These are phyloP conservation scores for Radiomyces spectabilis DNA, from an alignment of 192 early-diverging fungal species.

Conservation along the genomic window DNA sequence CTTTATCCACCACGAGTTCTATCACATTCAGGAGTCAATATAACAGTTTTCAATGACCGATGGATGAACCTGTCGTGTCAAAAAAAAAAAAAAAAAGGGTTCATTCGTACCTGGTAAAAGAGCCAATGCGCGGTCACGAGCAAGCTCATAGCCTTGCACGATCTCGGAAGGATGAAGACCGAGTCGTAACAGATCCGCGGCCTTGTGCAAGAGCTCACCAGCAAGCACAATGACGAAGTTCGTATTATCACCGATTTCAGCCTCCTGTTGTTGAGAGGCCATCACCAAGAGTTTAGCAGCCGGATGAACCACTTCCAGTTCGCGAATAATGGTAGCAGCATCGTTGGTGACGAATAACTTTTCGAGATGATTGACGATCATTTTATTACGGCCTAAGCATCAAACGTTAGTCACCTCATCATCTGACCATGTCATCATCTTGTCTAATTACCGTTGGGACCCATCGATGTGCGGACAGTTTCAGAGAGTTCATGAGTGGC, in stretches of 20 bases:
- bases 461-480: slow-evolving; percentile 91
- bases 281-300: slow-evolving; percentile 94
- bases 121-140: slow-evolving; percentile 71
- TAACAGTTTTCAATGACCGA: background rate
- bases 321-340: slow-evolving; percentile 97
- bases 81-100: slow-evolving; percentile 3
- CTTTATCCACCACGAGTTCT: slow-evolving; percentile 63
- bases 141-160: slow-evolving; percentile 90
- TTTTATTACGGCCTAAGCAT: slow-evolving; percentile 86
- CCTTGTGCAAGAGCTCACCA: slow-evolving; percentile 90
- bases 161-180: slow-evolving; percentile 93
- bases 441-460: slow-evolving; percentile 76
- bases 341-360: slow-evolving; percentile 98
- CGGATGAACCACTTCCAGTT: slow-evolving; percentile 96
- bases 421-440: background rate
- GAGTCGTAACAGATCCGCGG: slow-evolving; percentile 88
- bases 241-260: slow-evolving; percentile 93
- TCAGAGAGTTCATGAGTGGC: slow-evolving; percentile 91
- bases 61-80: no score
- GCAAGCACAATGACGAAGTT: slow-evolving; percentile 95
- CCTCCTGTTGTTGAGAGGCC: slow-evolving; percentile 96
- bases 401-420: background rate
- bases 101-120: slow-evolving; percentile 63
- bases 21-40: no score
- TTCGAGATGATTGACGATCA: slow-evolving; percentile 98